Evolutionary conservation across 768 basidiomycete species (phyloP), one percentile per base, ranked within the genome.

Genomic region (Kwoniella europaea): DNA sequence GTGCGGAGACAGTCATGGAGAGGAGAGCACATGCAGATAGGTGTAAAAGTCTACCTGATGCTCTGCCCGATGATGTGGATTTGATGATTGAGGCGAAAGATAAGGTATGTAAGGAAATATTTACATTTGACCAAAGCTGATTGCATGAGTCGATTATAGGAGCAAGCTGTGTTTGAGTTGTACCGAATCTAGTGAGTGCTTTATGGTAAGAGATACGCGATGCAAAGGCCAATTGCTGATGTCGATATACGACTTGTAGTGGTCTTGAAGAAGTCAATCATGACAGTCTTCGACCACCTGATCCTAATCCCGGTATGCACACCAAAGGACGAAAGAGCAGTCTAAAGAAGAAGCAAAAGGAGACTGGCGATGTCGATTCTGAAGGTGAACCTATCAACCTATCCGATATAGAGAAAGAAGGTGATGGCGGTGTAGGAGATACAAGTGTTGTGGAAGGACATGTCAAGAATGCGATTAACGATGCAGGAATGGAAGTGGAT

Each of bases 121-220:
- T 22, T 16, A 65, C 10, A 57, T 57, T 3, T 44, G 65, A 65
- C 71, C 77, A 27, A 62, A 80, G 41, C 78, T 79, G 78, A 76
- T 78, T 43, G 75, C 84, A 86, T 92, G 92, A 57, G n/a, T 2
- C 93, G 94, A 82, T 92, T 92, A 82, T 92, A 94, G 84, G 94
- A 96, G 81, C 94, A 95, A 80, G 94, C 94, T 1, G 94, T 97
- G 5, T 87, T 97, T 67, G 89, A 95, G 71, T 78, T 96, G 56
- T 90, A 92, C 79, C 82, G 93, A 68, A 89, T 91, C 41, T 96
- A 97, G 78, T 79, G 63, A 71, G 78, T 35, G 35, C 4, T 7
- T 35, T 35, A 35, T 35, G 35, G 35, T 35, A 35, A 6, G 35
- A 35, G 6, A 35, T 35, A 6, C 4, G 35, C 35, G 35, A 35